phyloP scores from a whole-genome alignment of 768 basidiomycete genomes.

The Tricholoma flavovirens region DNA sequence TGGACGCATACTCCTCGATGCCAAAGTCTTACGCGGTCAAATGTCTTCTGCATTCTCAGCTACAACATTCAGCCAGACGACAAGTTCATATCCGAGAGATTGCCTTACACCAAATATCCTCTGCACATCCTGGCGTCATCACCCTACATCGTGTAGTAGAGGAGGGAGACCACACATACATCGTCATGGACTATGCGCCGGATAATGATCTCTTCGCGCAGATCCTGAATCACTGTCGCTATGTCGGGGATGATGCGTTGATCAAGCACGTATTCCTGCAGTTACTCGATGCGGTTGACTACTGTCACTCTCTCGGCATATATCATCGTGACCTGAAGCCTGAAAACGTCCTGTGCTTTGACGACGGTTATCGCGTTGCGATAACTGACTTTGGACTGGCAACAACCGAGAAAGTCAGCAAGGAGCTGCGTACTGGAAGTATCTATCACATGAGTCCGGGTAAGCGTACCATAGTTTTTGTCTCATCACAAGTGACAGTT shows the following conservation, averaged over 20 bases:
- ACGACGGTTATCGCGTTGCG: conserved; percentile 68
- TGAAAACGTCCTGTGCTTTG: conserved; percentile 88
- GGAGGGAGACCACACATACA: conserved; percentile 74
- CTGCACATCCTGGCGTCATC: conserved; percentile 76
- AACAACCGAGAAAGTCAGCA: conserved; percentile 78
- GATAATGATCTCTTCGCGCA: conserved; percentile 92
- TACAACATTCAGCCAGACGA: conserved; percentile 50
- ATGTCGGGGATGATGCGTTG: conserved; percentile 77
- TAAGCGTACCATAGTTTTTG: conserved; percentile 16
- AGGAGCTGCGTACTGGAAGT: conserved; percentile 92
- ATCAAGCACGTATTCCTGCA: conserved; percentile 92
- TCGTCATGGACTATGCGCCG: conserved; percentile 90
- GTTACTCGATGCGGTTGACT: conserved; percentile 87
- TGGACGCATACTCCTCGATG: conserved; percentile 49
- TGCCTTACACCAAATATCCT: conserved; percentile 67
- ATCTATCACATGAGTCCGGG: conserved; percentile 99
- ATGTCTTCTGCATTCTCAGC: conserved; percentile 61
- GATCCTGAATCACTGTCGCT: conserved; percentile 72
- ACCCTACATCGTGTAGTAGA: conserved; percentile 86
- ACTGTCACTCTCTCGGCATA: conserved; percentile 87
- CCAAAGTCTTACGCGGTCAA: conserved; percentile 80
- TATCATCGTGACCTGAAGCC: conserved; percentile 98
- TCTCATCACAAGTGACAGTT: conserved; percentile 12
- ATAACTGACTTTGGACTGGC: conserved; percentile 96
- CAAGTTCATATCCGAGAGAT: conserved; percentile 88